Evolutionary conservation across 768 basidiomycete species (phyloP), one percentile per base, ranked within the genome.

Genomic region (Trametopsis cervina): DNA sequence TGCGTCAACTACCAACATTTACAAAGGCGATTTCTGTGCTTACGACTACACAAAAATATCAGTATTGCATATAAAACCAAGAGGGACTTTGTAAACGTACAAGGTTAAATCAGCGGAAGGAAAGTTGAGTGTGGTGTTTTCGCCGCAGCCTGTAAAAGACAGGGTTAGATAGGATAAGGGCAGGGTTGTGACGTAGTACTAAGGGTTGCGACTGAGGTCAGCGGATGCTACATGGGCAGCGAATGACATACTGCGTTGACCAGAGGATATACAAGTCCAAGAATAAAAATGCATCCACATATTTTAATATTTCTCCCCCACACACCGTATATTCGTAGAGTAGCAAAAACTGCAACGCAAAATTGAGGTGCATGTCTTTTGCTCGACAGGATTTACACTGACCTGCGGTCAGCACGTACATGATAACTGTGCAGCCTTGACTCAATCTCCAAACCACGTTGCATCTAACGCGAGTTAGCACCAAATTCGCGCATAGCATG

Each of bases 361-460:
- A n/a, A n/a, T n/a, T 29, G 13, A 4, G n/a, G n/a, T 2, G 6
- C n/a, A 23, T 6, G 17, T 10, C 9, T 33, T 20, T 4, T 37
- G 2, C 10, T 35, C 21, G 24, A 24, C 24, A 2, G 24, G 26
- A 36, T 18, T 36, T n/a, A 24, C 2, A 33, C 46, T 13, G 20
- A 47, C 46, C 38, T 17, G 46, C 46, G 26, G 40, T 40, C 9
- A 26, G 25, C 4, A 47, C 21, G 39, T 47, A 47, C 46, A 47
- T 47, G 17, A 40, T 10, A 12, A 41, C 33, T 1, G 46, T 47
- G 27, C 46, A 47, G 13, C 22, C 25, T 33, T 27, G 38, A 17
- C 46, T 47, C 2, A 40, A 10, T 18, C 46, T 47, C 46, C 46
- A 47, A 2, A 41, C 25, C 1, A 25, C 24, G 18, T 17, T 41